A percentile compares a stretch with the other conserved stretches of the same genome.
Conservation (phyloP, 225 moss, liverwort and hornwort genomes). For the Sphagnum tenellum region DNA sequence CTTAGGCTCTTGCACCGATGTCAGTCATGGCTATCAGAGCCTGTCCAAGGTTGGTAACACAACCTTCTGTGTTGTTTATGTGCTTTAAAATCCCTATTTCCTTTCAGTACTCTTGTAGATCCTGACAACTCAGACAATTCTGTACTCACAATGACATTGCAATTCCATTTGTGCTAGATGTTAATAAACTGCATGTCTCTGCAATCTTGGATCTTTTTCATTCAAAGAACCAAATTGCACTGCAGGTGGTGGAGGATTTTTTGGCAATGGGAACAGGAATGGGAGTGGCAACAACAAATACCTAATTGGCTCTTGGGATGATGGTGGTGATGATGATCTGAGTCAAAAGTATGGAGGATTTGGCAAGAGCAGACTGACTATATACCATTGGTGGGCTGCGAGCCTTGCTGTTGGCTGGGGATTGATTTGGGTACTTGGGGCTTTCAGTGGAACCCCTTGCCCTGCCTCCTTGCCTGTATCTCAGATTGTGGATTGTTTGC, state of each 20-base stretch:
- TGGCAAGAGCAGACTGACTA: conserved; percentile 4
- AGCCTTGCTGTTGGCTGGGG: conserved; percentile 9
- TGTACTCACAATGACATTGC: background rate
- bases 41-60: conserved; percentile 14
- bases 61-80: background rate
- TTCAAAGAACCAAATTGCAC: background rate
- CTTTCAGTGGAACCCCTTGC: conserved; percentile 14
- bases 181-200: background rate
- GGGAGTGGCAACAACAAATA: background rate
- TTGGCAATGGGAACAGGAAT: conserved; percentile 20
- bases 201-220: background rate
- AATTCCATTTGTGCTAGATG: background rate
- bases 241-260: conserved; percentile 22
- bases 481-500: conserved; percentile 29
- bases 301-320: conserved; percentile 12
- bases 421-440: conserved; percentile 15
- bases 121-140: background rate
- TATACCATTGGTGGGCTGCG: conserved; percentile 23
- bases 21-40: conserved; percentile 9
- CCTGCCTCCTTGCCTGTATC: conserved; percentile 12
- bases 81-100: background rate
- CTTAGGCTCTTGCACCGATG: conserved; percentile 13
- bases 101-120: background rate
- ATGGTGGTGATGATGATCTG: conserved; percentile 30
- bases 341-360: background rate